phyloP scores from a whole-genome alignment of 2,329 filamentous ascomycete species.

The Paecilomyces niveus region DNA sequence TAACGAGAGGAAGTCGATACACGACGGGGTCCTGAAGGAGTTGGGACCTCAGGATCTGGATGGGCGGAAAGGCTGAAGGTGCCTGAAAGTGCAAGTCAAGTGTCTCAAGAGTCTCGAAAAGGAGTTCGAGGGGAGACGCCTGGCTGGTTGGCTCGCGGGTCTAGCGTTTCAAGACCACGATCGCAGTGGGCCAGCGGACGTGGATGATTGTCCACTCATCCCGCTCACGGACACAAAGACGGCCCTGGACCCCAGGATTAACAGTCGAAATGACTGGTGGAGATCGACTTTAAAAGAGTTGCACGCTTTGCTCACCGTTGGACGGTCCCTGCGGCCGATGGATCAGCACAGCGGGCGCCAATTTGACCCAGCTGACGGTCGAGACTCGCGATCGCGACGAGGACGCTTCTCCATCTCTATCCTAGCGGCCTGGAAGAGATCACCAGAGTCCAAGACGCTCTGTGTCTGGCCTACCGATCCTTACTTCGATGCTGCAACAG shows the following conservation, averaged over 20 bases:
- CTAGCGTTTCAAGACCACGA: constrained; percentile 1
- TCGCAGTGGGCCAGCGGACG: background rate
- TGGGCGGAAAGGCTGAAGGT: background rate
- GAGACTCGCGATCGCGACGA: background rate
- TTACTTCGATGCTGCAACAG: background rate
- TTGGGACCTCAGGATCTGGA: background rate
- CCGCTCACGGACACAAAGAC: background rate
- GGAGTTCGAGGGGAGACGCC: background rate
- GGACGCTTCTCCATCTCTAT: too few relatives aligned
- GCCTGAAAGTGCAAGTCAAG: background rate
- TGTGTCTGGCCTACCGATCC: background rate
- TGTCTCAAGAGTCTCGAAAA: background rate
- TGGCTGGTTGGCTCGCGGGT: background rate
- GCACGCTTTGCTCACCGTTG: background rate
- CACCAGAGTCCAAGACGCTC: background rate
- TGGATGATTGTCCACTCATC: background rate
- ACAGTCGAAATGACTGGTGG: background rate
- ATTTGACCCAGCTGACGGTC: background rate
- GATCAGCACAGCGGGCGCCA: background rate
- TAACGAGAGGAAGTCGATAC: constrained; percentile 5
- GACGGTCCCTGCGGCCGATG: background rate
- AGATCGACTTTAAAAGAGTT: background rate
- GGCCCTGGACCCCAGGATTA: background rate
- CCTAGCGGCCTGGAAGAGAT: too few relatives aligned
- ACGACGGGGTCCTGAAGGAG: background rate